A percentile compares a stretch with the other conserved stretches of the same genome.
phyloP scores from a whole-genome alignment of 2,329 filamentous ascomycete genomes.

The Hymenoscyphus salicellus region DNA sequence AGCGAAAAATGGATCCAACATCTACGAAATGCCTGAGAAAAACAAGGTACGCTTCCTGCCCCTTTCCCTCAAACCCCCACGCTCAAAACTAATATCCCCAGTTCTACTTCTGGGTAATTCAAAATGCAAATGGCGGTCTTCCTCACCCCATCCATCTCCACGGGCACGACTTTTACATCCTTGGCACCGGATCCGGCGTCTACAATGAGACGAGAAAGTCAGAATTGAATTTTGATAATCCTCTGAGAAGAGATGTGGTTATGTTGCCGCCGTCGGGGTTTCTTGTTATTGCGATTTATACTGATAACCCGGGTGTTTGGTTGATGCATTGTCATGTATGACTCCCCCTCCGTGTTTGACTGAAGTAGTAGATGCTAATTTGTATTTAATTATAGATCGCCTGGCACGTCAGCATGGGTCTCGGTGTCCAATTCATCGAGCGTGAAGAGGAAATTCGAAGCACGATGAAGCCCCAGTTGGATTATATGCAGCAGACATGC shows the following conservation, averaged over 20 bases:
- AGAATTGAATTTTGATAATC: conserved; percentile 7
- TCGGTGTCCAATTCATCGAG: conserved; percentile 11
- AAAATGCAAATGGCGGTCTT: background rate
- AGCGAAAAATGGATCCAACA: background rate
- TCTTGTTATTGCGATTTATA: conserved; percentile 9
- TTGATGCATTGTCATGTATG: conserved; percentile 15
- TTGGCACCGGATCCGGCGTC: background rate
- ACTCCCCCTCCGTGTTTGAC: background rate
- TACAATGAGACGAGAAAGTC: background rate
- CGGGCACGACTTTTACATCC: conserved; percentile 12
- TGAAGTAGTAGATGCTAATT: background rate
- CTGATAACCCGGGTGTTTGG: conserved; percentile 13
- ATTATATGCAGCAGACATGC: background rate
- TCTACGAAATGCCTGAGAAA: conserved; percentile 1
- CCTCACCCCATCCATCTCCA: conserved; percentile 14
- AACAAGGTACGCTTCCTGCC: background rate
- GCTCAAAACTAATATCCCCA: background rate
- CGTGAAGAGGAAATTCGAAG: conserved; percentile 2
- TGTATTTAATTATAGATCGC: background rate
- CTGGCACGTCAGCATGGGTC: conserved; percentile 6
- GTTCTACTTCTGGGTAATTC: conserved; percentile 13
- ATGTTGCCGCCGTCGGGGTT: conserved; percentile 6
- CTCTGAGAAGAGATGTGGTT: conserved; percentile 9
- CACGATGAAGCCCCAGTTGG: background rate
- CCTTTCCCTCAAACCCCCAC: background rate